Evolutionary conservation across 345 rosid genomes (phyloP).

Genomic region (Populus deltoides): DNA sequence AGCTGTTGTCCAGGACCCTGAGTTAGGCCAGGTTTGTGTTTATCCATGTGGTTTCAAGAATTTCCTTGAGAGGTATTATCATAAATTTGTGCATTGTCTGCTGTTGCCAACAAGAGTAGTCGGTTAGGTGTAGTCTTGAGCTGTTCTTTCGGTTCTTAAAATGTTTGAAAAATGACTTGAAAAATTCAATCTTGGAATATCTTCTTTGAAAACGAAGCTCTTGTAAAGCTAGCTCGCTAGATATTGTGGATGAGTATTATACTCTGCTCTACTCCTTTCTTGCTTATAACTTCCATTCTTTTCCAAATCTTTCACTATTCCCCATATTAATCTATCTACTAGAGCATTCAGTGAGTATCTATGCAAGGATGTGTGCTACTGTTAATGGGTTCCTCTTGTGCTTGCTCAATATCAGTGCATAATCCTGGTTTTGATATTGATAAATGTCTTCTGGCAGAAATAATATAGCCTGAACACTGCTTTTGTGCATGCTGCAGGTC

Average conservation of each 20-base stretch:
- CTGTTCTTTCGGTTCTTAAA: background rate
- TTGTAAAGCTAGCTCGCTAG: background rate
- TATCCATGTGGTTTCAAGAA: background rate
- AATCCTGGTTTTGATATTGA: background rate
- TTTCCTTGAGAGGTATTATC: background rate
- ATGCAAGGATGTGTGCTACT: background rate
- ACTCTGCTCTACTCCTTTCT: background rate
- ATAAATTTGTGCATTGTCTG: background rate
- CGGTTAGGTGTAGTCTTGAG: background rate
- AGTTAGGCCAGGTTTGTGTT: conserved; percentile 63
- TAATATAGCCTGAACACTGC: background rate
- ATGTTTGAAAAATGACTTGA: background rate
- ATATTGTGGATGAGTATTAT: background rate
- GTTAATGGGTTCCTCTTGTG: background rate
- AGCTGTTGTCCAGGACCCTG: conserved; percentile 85
- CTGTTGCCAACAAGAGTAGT: background rate
- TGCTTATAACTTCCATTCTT: background rate
- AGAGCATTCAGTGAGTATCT: background rate
- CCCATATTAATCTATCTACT: too few relatives aligned
- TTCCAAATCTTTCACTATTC: too few relatives aligned
- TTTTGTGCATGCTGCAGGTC: conserved; percentile 38
- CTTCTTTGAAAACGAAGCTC: background rate
- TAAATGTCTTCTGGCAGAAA: background rate
- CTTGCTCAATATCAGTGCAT: background rate
- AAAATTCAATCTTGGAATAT: background rate